phyloP scores from a whole-genome alignment of 2,329 filamentous ascomycete species.

The Pseudogymnoascus sp. region DNA sequence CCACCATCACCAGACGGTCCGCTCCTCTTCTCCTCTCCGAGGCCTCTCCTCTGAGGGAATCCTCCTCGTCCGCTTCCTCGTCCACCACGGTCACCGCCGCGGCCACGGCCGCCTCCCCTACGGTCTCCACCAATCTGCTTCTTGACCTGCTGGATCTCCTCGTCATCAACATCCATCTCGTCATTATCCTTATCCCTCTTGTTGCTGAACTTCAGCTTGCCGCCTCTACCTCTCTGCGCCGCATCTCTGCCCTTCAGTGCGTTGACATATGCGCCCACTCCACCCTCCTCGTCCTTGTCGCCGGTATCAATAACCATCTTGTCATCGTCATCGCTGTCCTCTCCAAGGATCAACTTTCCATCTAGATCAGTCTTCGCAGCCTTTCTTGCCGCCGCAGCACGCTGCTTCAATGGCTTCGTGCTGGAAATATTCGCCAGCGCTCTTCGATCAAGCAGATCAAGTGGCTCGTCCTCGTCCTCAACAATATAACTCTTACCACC shows the following conservation, averaged over 20 bases:
- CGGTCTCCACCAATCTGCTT: constrained; percentile 32
- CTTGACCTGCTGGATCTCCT: constrained; percentile 44
- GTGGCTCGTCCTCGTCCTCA: constrained; percentile 87
- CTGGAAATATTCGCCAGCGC: constrained; percentile 89
- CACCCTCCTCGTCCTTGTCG: constrained; percentile 39
- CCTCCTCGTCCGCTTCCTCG: constrained; percentile 37
- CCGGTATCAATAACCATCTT: constrained; percentile 59
- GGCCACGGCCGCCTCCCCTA: constrained; percentile 28
- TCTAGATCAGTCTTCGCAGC: constrained; percentile 67
- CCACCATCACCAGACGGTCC: constrained; percentile 20
- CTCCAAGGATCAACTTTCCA: constrained; percentile 71
- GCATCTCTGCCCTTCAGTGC: constrained; percentile 62
- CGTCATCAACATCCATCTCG: constrained; percentile 41
- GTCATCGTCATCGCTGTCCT: constrained; percentile 44
- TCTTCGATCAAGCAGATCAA: constrained; percentile 84
- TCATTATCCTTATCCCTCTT: constrained; percentile 49
- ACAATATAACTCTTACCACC: constrained; percentile 75
- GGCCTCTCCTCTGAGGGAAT: constrained; percentile 40
- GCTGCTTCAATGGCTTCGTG: constrained; percentile 66
- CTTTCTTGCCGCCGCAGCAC: constrained; percentile 39
- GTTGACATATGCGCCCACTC: constrained; percentile 62
- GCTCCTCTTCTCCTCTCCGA: constrained; percentile 35
- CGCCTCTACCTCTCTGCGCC: constrained; percentile 55
- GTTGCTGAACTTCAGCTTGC: constrained; percentile 66
- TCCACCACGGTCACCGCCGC: constrained; percentile 29